Base-by-base conservation (phyloP, 768 basidiomycete genomes). In the Cystobasidium ongulense region DNA sequence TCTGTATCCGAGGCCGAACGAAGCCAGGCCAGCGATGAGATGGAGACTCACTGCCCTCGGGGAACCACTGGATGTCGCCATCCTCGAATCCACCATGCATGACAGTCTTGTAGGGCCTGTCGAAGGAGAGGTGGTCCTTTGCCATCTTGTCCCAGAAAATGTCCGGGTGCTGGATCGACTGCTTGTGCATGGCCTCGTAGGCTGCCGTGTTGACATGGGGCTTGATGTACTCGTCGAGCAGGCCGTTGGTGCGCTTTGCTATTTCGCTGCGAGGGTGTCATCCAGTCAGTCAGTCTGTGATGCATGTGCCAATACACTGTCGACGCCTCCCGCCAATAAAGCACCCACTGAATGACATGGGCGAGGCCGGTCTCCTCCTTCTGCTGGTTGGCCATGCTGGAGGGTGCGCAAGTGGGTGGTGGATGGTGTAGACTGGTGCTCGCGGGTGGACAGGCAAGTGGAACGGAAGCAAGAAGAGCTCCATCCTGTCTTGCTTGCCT, bases 11-110 rank as follows among this genome's bases (percentile, higher is more conserved):
- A 50, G 46, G 46, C 15, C 3, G 46, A 50, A n/a, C 46, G n/a
- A 50, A 50, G 46, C 46, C 15, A 50, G 46, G 21, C 4, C 46
- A 50, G 7, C 46, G 8, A 50, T n/a, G 8, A 50, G 18, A 7
- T 4, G 18, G 13, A 25, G 94, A 96, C 77, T 95, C 82, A 2
- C 85, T 88, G 35, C 95, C 95, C 78, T 99, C 94, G 3, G 92
- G 92, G 86, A 97, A 98, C 95, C 95, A 98, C 75, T 86, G 86
- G 74, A 95, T 88, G 80, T 96, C 91, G 33, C 94, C 95, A 1
- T 85, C 86, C 78, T 86, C 85, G 79, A 98, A 97, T 7, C 85
- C 84, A 53, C 95, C 95, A 2, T 89, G 84, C 78, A 89, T 84
- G 73, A 97, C 92, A 29, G 88, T 92, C 75, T 87, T 84, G 86